phyloP scores from a whole-genome alignment of 2,329 filamentous ascomycete species.

The Fusarium compactum region DNA sequence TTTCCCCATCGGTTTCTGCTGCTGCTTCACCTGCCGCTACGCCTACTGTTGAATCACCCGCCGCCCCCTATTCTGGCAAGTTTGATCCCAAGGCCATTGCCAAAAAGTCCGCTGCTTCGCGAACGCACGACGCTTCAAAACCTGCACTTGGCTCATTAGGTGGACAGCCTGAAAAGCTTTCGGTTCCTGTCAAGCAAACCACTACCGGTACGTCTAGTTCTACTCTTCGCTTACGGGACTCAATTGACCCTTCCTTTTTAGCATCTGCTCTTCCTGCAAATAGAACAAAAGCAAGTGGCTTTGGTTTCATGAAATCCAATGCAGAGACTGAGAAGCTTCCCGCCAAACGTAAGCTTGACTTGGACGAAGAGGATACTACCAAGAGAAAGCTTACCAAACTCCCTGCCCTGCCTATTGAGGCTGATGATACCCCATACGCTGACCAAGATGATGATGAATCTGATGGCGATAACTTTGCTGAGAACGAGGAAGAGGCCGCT shows the following conservation, averaged over 20 bases:
- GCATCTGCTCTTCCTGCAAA: constrained; percentile 73
- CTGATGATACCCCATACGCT: constrained; percentile 70
- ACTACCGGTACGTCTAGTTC: constrained; percentile 52
- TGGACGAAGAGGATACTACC: constrained; percentile 89
- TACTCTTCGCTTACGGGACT: not conserved
- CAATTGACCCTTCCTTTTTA: constrained; percentile 47
- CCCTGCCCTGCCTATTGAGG: constrained; percentile 78
- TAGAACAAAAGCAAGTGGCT: constrained; percentile 81
- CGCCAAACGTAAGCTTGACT: constrained; percentile 80
- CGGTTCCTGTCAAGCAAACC: constrained; percentile 50
- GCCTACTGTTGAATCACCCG: constrained; percentile 62
- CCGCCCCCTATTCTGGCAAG: constrained; percentile 77
- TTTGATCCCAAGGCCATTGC: constrained; percentile 89
- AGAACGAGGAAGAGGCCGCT: constrained; percentile 87
- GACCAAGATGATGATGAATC: constrained; percentile 77
- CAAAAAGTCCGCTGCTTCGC: constrained; percentile 77
- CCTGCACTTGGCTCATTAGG: constrained; percentile 62
- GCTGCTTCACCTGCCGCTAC: constrained; percentile 63
- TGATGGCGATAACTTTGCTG: constrained; percentile 81
- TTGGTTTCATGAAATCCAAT: constrained; percentile 80
- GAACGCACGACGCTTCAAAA: constrained; percentile 65
- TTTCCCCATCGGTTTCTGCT: constrained; percentile 65
- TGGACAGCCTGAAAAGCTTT: constrained; percentile 53
- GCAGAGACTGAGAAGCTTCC: constrained; percentile 74
- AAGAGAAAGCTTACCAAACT: constrained; percentile 92